phyloP scores from a whole-genome alignment of 2,329 filamentous ascomycete genomes.

The Thelonectria rubi region DNA sequence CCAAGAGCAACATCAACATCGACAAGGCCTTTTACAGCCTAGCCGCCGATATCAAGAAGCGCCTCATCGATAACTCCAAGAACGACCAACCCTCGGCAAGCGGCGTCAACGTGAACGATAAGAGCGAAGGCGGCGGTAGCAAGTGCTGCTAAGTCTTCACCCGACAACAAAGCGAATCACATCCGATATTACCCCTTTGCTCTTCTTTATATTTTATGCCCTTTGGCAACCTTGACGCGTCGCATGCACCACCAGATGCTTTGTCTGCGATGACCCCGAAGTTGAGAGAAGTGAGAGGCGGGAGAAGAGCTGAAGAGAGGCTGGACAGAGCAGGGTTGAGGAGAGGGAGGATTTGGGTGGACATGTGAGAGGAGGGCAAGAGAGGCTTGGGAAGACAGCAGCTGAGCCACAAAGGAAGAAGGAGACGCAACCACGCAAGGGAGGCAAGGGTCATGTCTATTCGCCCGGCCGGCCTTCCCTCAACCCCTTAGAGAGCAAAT shows the following conservation, averaged over 20 bases:
- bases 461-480: conserved; percentile 39
- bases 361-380: conserved; percentile 21
- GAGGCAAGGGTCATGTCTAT: conserved; percentile 41
- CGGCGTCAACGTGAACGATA: conserved; percentile 75
- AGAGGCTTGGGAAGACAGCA: conserved; percentile 32
- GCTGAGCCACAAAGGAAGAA: conserved; percentile 33
- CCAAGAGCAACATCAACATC: conserved; percentile 99
- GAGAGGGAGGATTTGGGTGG: conserved; percentile 21
- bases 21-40: conserved; percentile 98
- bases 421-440: conserved; percentile 34
- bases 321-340: conserved; percentile 8
- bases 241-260: conserved; percentile 24
- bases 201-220: conserved; percentile 36
- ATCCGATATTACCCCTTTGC: conserved; percentile 37
- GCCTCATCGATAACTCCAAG: conserved; percentile 91
- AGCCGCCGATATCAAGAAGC: conserved; percentile 97
- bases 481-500: conserved; percentile 52
- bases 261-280: conserved; percentile 29
- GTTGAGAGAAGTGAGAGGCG: conserved; percentile 23
- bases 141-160: conserved; percentile 76
- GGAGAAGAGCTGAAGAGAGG: background rate
- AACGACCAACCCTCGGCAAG: conserved; percentile 68
- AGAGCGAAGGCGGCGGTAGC: conserved; percentile 64
- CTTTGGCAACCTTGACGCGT: conserved; percentile 38
- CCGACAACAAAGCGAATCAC: conserved; percentile 25